These are phyloP conservation scores for Hymenoscyphus scutula DNA, from an alignment of 2,329 filamentous ascomycete species.

Conservation along the genomic window DNA sequence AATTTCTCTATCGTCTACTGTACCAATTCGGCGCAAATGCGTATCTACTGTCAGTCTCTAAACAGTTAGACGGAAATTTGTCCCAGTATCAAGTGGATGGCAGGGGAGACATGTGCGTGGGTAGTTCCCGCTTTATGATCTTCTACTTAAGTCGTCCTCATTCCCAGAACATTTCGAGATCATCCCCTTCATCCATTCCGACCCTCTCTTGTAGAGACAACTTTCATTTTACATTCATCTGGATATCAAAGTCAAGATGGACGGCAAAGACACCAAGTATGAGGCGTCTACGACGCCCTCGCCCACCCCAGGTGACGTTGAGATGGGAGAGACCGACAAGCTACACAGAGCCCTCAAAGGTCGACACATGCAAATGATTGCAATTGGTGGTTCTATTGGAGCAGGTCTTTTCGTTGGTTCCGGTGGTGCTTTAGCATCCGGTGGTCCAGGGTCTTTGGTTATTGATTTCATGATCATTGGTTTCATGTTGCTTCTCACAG, in stretches of 20 bases:
- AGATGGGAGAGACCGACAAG: slow-evolving; percentile 33
- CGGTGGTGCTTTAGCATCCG: slow-evolving; percentile 41
- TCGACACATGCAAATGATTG: slow-evolving; percentile 52
- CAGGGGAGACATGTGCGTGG: slow-evolving; percentile 5
- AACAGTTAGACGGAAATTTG: neutral
- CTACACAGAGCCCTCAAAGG: slow-evolving; percentile 43
- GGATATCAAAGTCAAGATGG: slow-evolving; percentile 12
- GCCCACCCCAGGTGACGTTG: slow-evolving; percentile 21
- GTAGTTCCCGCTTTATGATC: neutral
- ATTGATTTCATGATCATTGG: slow-evolving; percentile 78
- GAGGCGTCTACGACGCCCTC: slow-evolving; percentile 9
- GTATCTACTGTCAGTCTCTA: neutral
- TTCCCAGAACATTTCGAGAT: slow-evolving; percentile 3
- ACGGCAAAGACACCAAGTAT: slow-evolving; percentile 19
- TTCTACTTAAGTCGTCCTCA: slow-evolving; percentile 22
- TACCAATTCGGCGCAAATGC: slow-evolving; percentile 1
- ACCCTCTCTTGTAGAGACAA: slow-evolving; percentile 21
- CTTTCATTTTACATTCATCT: slow-evolving; percentile 6
- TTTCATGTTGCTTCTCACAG: slow-evolving; percentile 55
- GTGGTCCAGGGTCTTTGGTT: slow-evolving; percentile 70
- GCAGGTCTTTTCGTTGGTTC: slow-evolving; percentile 51
- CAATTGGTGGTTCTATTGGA: slow-evolving; percentile 50
- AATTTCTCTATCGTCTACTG: slow-evolving; percentile 1
- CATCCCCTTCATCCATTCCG: slow-evolving; percentile 9
- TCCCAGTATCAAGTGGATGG: neutral